Base-by-base conservation (phyloP, 1,284 basidiomycete genomes). In the Schizophyllum commune region DNA sequence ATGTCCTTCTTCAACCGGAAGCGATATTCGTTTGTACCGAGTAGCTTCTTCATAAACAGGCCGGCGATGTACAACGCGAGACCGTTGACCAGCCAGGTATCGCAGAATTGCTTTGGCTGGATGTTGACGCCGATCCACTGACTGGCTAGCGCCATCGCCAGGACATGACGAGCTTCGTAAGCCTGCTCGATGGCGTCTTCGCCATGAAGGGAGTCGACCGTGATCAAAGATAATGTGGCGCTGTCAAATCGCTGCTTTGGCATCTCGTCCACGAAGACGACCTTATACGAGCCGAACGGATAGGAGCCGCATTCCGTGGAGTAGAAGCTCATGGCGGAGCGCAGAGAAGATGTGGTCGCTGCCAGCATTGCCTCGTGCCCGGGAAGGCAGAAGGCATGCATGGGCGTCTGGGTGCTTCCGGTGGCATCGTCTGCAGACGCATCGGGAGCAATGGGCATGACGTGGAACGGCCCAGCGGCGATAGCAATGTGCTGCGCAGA, bases 101-200 rank as follows among this genome's bases (percentile, higher is more conserved):
- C 97, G 8, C 94, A 91, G 83, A 92, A 93, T n/a, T 89, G 85
- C 74, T 94, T 94, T 60, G 91, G 95, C 61, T 96, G 88, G 68
- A 99, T 94, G 74, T 98, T 97, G 75, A 99, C 89, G 20, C 97
- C 96, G 60, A 94, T 83, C 97, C 97, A 99, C 74, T 99, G 97
- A 67, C 88, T 94, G 5, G 95, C 95, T 52, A 99, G 81, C 1
- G 92, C 89, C 70, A 98, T 92, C 32, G 89, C 84, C 53, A 99
- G 82, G 17, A 86, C 79, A 63, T 96, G 94, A 17, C 96, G 83
- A 1, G 95, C 92, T 71, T 98, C 94, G 67, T 94, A 84, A 1
- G 93, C 92, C 72, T 96, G 95, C 70, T 99, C 97, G 66, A 99
- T 95, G 47, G 94, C 87, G 65, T 92, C 87, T 32, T 92, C 84